phyloP scores from a whole-genome alignment of 1,284 basidiomycete species.

The Anthracocystis walkeri region DNA sequence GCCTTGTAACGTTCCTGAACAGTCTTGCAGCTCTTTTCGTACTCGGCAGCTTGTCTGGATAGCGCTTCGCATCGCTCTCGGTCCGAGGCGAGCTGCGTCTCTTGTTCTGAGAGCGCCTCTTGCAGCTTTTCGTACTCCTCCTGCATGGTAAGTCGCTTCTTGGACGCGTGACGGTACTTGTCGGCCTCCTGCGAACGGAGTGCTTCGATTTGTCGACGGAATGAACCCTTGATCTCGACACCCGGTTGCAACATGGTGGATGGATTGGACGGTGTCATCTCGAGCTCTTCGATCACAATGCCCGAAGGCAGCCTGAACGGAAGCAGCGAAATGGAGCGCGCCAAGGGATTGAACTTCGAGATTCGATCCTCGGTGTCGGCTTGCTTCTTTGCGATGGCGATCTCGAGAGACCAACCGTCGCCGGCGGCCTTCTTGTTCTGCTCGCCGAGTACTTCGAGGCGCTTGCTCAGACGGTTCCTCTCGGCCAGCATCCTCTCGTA shows the following conservation, averaged over 20 bases:
- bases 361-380: constrained; percentile 61
- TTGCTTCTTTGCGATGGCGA: constrained; percentile 62
- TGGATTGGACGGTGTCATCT: constrained; percentile 48
- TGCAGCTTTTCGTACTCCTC: constrained; percentile 57
- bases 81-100: constrained; percentile 38
- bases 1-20: constrained; percentile 53
- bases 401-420: constrained; percentile 59
- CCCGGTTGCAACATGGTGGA: constrained; percentile 58
- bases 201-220: constrained; percentile 49
- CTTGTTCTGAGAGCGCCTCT: constrained; percentile 40
- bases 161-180: constrained; percentile 49
- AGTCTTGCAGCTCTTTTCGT: constrained; percentile 54
- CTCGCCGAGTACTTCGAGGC: constrained; percentile 50
- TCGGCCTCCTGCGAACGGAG: constrained; percentile 48
- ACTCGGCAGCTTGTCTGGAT: constrained; percentile 40
- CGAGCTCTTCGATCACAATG: constrained; percentile 51
- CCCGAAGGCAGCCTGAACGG: constrained; percentile 50
- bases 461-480: constrained; percentile 56
- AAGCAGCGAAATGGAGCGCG: constrained; percentile 54
- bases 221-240: constrained; percentile 53
- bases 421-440: constrained; percentile 56
- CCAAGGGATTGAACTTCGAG: constrained; percentile 54
- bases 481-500: constrained; percentile 62
- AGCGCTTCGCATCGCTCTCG: constrained; percentile 43
- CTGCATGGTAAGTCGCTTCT: constrained; percentile 54